Percentiles rank a stretch among this genome's conserved stretches.
Evolutionary conservation across 1,139 yeast species (phyloP).

Genomic region (Geotrichum europaeum): DNA sequence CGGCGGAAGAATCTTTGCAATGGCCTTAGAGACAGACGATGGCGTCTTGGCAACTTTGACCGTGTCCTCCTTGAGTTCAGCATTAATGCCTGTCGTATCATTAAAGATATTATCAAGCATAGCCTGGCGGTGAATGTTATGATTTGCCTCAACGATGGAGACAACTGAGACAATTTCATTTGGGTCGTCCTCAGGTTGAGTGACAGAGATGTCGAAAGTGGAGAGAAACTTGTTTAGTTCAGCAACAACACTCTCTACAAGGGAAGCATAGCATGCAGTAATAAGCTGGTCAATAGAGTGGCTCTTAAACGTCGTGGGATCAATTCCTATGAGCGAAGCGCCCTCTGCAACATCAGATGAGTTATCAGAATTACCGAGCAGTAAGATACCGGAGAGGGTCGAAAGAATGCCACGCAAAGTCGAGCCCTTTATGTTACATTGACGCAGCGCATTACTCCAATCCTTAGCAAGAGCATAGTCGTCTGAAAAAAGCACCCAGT

Average conservation of each 20-base stretch:
- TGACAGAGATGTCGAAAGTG: slow-evolving; percentile 25
- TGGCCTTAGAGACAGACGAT: slow-evolving; percentile 25
- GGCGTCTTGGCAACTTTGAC: slow-evolving; percentile 34
- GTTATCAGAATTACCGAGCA: slow-evolving; percentile 32
- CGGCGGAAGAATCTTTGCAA: slow-evolving; percentile 21
- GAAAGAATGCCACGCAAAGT: slow-evolving; percentile 34
- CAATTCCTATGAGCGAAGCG: slow-evolving; percentile 37
- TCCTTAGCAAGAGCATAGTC: slow-evolving; percentile 38
- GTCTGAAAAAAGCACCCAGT: slow-evolving; percentile 35
- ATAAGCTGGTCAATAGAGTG: slow-evolving; percentile 33
- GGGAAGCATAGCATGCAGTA: slow-evolving; percentile 31
- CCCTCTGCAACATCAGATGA: slow-evolving; percentile 36
- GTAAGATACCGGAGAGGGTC: slow-evolving; percentile 36
- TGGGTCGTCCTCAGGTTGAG: slow-evolving; percentile 24
- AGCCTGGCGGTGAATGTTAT: slow-evolving; percentile 23
- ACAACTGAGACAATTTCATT: slow-evolving; percentile 35
- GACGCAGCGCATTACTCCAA: slow-evolving; percentile 37
- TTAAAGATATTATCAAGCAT: slow-evolving; percentile 35
- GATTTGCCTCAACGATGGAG: slow-evolving; percentile 33
- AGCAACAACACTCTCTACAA: slow-evolving; percentile 32
- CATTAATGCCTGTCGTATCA: slow-evolving; percentile 34
- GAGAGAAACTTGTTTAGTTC: slow-evolving; percentile 34
- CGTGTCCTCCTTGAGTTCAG: slow-evolving; percentile 37
- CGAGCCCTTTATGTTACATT: slow-evolving; percentile 34
- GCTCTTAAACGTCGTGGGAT: slow-evolving; percentile 28